Base-by-base conservation (phyloP, 768 basidiomycete genomes). In the Mycena rosella region DNA sequence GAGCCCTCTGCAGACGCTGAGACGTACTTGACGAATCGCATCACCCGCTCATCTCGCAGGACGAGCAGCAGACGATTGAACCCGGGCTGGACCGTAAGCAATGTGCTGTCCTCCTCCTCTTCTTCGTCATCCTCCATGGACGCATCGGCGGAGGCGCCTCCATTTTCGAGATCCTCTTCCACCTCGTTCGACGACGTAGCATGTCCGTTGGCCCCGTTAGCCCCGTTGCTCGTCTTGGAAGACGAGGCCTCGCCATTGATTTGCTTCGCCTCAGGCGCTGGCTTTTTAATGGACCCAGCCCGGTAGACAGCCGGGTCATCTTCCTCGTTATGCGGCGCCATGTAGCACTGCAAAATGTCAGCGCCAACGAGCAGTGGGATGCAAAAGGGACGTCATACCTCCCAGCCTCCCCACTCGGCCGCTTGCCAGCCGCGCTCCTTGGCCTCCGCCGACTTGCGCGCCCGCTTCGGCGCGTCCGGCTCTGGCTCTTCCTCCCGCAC, bases 281-380 rank as follows among this genome's bases (percentile, higher is more conserved):
- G 42, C 65, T 84, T 84, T 75, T 85, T 84, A 44, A 82, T 78
- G 20, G 84, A 83, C 24, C 89, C 86, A 20, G 88, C 87, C 30
- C 95, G 91, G 77, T 97, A 99, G 18, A 98, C 92, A 2, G 96
- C 95, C 17, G 96, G 96, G 77, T 99, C 96, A 69, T 97, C 96
- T 74, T 95, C 95, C 72, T 94, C 96, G 68, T 96, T 91, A 70
- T 97, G 95, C 45, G 95, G 94, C 2, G 96, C 93, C 88, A 98
- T 93, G 78, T 98, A 99, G 75, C 96, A 96, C 91, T 20, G 18
- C 2, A 13, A 1, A 51, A 40, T 68, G 10, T 69, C 9, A 56
- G 51, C 53, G 42, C 15, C 27, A 54, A 24, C 45, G 42, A 44
- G 42, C 20, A 56, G 56, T 60, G 32, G 69, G 27, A 56, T 40